Conservation (phyloP, 2,329 filamentous ascomycete species). For the Chrysoporthe deuterocubensis region DNA sequence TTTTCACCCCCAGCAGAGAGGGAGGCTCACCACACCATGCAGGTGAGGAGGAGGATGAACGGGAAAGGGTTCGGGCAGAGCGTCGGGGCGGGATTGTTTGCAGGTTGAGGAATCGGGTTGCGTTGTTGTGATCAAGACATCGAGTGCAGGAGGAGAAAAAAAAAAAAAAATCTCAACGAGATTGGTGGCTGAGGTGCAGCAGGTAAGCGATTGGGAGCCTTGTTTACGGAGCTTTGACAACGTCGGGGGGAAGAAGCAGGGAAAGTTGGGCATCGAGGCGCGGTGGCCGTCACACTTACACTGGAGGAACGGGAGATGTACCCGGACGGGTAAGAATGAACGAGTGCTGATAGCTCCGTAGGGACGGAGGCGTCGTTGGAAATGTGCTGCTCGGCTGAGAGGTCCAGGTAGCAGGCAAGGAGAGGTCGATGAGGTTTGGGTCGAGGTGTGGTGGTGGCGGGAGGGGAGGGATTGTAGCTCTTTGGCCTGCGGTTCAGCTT, state of each 20-base stretch:
- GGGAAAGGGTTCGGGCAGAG: constrained; percentile 17
- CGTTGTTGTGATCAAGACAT: constrained; percentile 31
- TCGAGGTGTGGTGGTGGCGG: neutral
- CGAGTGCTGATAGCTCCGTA: constrained; percentile 4
- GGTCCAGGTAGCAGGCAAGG: neutral
- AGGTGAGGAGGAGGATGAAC: constrained; percentile 20
- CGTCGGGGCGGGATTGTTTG: constrained; percentile 20
- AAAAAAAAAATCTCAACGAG: neutral
- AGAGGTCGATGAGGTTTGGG: constrained; percentile 9
- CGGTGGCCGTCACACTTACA: constrained; percentile 26
- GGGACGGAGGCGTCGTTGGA: constrained; percentile 2
- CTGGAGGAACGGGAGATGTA: constrained; percentile 13
- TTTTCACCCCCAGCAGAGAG: constrained; percentile 12
- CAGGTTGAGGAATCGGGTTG: constrained; percentile 26
- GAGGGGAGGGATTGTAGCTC: constrained; percentile 23
- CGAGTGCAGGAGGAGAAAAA: constrained; percentile 16
- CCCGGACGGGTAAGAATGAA: constrained; percentile 4
- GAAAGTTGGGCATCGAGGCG: constrained; percentile 1
- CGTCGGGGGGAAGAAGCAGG: neutral
- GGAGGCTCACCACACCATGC: constrained; percentile 28
- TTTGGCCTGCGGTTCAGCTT: constrained; percentile 20
- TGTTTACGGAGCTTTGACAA: constrained; percentile 7
- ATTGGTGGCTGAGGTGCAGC: constrained; percentile 8
- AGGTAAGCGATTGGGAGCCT: constrained; percentile 6
- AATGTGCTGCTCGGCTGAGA: neutral